phyloP scores from a whole-genome alignment of 371 early-diverging fungal species.

The Syncephalastrum racemosum region DNA sequence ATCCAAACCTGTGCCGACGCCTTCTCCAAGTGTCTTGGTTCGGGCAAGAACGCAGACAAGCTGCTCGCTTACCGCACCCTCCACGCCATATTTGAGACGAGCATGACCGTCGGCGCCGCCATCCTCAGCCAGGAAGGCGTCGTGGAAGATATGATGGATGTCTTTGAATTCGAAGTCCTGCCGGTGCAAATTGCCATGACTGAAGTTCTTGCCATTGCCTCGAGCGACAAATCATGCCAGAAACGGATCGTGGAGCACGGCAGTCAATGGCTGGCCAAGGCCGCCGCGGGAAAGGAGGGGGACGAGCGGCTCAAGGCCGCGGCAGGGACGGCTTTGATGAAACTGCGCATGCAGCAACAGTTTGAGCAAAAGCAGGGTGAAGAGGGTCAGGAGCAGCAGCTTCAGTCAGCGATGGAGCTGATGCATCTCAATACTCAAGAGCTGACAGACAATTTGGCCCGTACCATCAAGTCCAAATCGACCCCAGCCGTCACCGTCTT shows the following conservation, averaged over 20 bases:
- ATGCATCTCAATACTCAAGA: slow-evolving; percentile 28
- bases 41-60: slow-evolving; percentile 42
- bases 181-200: slow-evolving; percentile 61
- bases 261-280: slow-evolving; percentile 53
- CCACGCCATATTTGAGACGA: slow-evolving; percentile 61
- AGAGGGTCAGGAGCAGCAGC: slow-evolving; percentile 8
- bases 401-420: slow-evolving; percentile 32
- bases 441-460: slow-evolving; percentile 31
- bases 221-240: slow-evolving; percentile 64
- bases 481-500: slow-evolving; percentile 29
- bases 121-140: slow-evolving; percentile 65
- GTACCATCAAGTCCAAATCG: slow-evolving; percentile 38
- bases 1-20: slow-evolving; percentile 41
- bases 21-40: slow-evolving; percentile 41
- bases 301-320: slow-evolving; percentile 56
- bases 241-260: slow-evolving; percentile 56
- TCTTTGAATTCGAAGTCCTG: slow-evolving; percentile 65
- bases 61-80: slow-evolving; percentile 58
- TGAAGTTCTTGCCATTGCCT: slow-evolving; percentile 66
- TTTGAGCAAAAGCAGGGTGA: slow-evolving; percentile 21
- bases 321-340: slow-evolving; percentile 65
- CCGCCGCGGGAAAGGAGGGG: slow-evolving; percentile 39
- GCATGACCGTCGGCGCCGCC: slow-evolving; percentile 57
- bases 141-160: slow-evolving; percentile 70
- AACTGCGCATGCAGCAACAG: slow-evolving; percentile 49